These are phyloP conservation scores for Aspergillus sp. DNA, from an alignment of 2,329 filamentous ascomycete genomes.

Conservation along the genomic window DNA sequence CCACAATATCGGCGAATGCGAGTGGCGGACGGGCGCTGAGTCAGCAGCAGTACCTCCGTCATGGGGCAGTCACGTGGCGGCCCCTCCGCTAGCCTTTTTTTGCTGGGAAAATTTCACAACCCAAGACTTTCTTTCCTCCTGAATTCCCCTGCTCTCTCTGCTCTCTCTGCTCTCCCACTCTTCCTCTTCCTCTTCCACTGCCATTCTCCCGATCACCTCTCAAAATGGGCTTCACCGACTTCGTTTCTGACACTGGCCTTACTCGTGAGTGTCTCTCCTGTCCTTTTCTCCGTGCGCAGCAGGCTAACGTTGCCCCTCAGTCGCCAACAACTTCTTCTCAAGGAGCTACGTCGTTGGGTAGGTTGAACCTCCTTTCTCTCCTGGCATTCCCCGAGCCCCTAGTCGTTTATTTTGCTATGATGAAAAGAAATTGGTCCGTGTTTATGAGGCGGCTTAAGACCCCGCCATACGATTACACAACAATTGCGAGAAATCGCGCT, in stretches of 20 bases:
- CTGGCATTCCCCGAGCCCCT: constrained; percentile 6
- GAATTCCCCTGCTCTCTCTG: constrained; percentile 17
- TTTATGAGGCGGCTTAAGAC: constrained; percentile 93
- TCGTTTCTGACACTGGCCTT: constrained; percentile 54
- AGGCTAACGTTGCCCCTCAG: constrained; percentile 28
- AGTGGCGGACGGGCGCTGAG: constrained; percentile 24
- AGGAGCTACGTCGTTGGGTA: constrained; percentile 79
- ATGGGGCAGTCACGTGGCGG: constrained; percentile 21
- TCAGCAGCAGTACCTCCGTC: constrained; percentile 18
- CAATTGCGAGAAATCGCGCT: constrained; percentile 65
- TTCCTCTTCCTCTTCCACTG: constrained; percentile 10
- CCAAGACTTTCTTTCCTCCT: constrained; percentile 1
- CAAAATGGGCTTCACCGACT: constrained; percentile 59
- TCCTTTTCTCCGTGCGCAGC: constrained; percentile 10
- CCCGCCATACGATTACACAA: constrained; percentile 67
- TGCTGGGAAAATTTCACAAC: constrained; percentile 15
- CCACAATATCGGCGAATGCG: constrained; percentile 15
- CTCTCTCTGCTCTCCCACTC: constrained; percentile 11
- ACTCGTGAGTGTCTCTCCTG: constrained; percentile 40
- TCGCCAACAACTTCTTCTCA: constrained; percentile 43
- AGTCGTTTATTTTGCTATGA: constrained; percentile 42
- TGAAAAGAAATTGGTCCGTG: constrained; percentile 89
- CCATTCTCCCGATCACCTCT: constrained; percentile 13
- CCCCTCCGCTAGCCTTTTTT: constrained; percentile 11
- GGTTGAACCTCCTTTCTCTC: constrained; percentile 26